Evolutionary conservation across 75 land plant genomes (phyloP), one percentile per base, ranked within the genome.

Genomic region (Pinus tabuliformis): DNA sequence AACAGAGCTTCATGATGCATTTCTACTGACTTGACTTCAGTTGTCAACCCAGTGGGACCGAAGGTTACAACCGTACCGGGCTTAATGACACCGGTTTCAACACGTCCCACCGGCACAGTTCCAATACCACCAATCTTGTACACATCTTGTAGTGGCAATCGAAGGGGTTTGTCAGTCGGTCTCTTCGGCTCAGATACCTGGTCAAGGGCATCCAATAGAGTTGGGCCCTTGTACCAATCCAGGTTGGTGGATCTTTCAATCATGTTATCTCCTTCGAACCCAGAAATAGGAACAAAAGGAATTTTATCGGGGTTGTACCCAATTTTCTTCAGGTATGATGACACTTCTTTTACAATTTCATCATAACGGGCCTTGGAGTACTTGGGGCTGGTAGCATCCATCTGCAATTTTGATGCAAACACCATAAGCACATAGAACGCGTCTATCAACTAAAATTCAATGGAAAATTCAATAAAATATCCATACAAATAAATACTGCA

Each of bases 361-460:
- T 88, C 89, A 63, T 85, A 86, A 54, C 88, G 70, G 6, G 83
- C 88, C 88, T 86, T 86, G 30, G 88, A 85, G 76, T 85, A 86
- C 84, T 86, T 86, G n/a, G 88, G 89, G 3, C 88, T 87, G 3
- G 88, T 87, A 13, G 89, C 89, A 78, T 86, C 88, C 88, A 86
- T 86, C 88, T 84, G 37, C 20, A 62, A 58, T 33, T 6, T n/a
- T 28, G 30, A 71, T 11, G 21, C 6, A 37, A 37, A 71, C 12
- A 22, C 56, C 30, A 14, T 5, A 18, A 21, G 11, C 30, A 30
- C 6, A 45, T 45, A 45, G 33, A 33, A 33, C 33, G 1, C 33
- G 1, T 33, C 33, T 33, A 33, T 33, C 2, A 33, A 33, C 33
- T 33, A 33, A 33, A 33, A 33, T 33, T 33, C 33, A 33, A 33